Evolutionary conservation across 345 rosid genomes (phyloP), one percentile per base, ranked within the genome.

Genomic region (Hypericum perforatum): DNA sequence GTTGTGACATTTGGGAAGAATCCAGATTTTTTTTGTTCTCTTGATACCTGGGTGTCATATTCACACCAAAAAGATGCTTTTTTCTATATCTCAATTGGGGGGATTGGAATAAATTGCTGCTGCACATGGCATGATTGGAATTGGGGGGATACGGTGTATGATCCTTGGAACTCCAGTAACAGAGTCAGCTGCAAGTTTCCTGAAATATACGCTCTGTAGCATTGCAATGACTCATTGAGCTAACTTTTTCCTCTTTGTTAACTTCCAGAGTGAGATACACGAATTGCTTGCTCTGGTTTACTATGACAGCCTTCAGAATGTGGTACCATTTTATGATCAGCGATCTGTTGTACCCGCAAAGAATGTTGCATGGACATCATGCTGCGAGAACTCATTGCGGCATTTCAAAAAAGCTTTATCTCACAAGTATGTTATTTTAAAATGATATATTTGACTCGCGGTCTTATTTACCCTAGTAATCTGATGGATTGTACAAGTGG

Each of bases 251-350:
- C 32, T 22, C 70, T 72, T 22, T 67, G 52, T 72, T 48, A 57
- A 22, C 32, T 70, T 67, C 57, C 70, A 91, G 98, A 68, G 92
- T 52, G 95, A 91, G 78, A 82, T 85, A 70, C 96, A 85, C 41
- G 96, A 91, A 78, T 64, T 85, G 61, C 69, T 91, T 87, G 98
- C 98, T 13, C 75, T 91, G 63, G 98, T 91, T 48, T 85, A 81
- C 81, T 91, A 91, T 69, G 98, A 91, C 82, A 79, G 95, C 84
- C 82, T 91, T 70, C 98, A 91, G 81, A 85, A 82, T 67, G 98
- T 91, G 70, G 98, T 87, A 39, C 98, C 98, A 41, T 60, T 77
- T 69, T 91, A 78, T 70, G 98, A 91, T 59, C 98, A 87, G 74
- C 79, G 87, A 57, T 79, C 88, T 61, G 63, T 74, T 57, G 65